Evolutionary conservation across 176 grass and related monocot genomes (phyloP).

Genomic region (Triticum monococcum): DNA sequence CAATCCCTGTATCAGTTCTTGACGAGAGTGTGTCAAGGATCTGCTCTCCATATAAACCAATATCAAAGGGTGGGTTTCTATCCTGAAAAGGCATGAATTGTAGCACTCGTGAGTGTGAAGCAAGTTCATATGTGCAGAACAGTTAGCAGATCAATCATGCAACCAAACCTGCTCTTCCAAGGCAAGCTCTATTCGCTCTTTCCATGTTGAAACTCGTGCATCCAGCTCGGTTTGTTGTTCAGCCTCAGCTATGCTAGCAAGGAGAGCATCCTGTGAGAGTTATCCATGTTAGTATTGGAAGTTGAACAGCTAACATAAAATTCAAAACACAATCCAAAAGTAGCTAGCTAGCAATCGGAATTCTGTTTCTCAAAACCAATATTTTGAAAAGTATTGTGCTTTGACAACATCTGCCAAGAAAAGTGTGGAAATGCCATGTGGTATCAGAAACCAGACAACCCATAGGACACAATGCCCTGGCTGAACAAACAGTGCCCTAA

Average conservation of each 20-base stretch:
- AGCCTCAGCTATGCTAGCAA: slow-evolving; percentile 80
- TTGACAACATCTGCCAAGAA: background rate
- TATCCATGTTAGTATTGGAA: slow-evolving; percentile 15
- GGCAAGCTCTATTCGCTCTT: slow-evolving; percentile 77
- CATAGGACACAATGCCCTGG: background rate
- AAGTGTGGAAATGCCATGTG: background rate
- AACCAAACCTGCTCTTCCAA: slow-evolving; percentile 85
- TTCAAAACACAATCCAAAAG: background rate
- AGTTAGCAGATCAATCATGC: slow-evolving; percentile 9
- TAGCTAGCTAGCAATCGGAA: background rate
- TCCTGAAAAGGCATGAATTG: slow-evolving; percentile 54
- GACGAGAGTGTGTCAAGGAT: slow-evolving; percentile 66
- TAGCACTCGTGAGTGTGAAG: background rate
- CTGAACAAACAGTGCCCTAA: background rate
- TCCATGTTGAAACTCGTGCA: slow-evolving; percentile 95
- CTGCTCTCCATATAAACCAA: slow-evolving; percentile 77
- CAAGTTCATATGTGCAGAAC: slow-evolving; percentile 8
- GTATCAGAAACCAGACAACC: background rate
- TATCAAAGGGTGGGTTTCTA: slow-evolving; percentile 87
- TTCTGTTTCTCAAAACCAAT: background rate
- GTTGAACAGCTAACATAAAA: background rate
- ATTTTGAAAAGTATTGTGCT: background rate
- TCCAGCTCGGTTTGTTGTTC: slow-evolving; percentile 86
- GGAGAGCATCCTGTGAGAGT: slow-evolving; percentile 54
- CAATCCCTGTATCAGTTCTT: slow-evolving; percentile 41